Evolutionary conservation across 2,329 filamentous ascomycete genomes (phyloP), one percentile per base, ranked within the genome.

Genomic region (Fusarium nisikadoi): DNA sequence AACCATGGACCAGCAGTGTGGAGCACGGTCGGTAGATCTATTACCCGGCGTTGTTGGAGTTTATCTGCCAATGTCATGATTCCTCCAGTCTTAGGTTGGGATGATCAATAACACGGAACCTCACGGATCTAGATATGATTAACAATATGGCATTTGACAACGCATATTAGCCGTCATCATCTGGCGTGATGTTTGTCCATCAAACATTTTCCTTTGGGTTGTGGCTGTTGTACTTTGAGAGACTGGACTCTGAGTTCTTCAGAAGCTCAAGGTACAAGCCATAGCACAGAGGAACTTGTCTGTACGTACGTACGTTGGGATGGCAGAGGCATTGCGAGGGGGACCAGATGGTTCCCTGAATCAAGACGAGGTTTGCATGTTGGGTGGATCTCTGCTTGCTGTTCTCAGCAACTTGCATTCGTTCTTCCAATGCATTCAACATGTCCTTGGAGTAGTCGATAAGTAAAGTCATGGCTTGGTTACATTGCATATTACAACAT

Each of bases 11-110:
- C 19, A 41, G 46, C 20, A 46, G 20, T 46, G 46, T 66, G 69
- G 67, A 59, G n/a, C 1, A 3, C 54, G 75, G 62, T 11, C 62
- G 75, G 70, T 8, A 23, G 14, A 65, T 64, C n/a, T 43, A 39
- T 75, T 55, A 66, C 59, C 75, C 73, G 60, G 11, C 5, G 9
- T 49, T 23, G 19, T 45, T 23, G 25, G 19, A 49, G 25, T 19
- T 17, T 41, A 27, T 35, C 29, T 33, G 13, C 25, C 13, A 35
- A 16, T 33, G 20, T 23, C 33, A 38, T 14, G 14, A n/a, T 29
- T 17, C 27, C 23, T 27, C 17, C 8, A 41, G 20, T 39, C 16
- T 29, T 23, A 14, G 25, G 23, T 25, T 25, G 23, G 23, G 23
- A 25, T 25, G 31, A 13, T 23, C 25, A 31, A 29, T 31, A 6